phyloP scores from a whole-genome alignment of 1,284 basidiomycete species.

The Trametes pubescens region DNA sequence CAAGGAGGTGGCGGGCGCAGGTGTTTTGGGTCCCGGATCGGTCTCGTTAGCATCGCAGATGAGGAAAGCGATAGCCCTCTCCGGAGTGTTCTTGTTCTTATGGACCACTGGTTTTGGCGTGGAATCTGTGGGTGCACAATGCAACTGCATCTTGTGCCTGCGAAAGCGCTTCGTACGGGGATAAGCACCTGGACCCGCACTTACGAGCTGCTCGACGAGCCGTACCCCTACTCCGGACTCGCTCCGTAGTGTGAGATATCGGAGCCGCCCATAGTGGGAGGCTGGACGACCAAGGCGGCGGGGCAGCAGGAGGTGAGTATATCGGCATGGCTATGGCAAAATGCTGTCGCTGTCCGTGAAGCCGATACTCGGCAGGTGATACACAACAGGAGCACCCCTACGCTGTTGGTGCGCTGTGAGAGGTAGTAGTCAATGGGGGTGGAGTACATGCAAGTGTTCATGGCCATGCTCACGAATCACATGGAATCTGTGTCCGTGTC shows the following conservation, averaged over 20 bases:
- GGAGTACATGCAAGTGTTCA: conserved; percentile 29
- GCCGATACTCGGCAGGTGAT: conserved; percentile 57
- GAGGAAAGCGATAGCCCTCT: conserved; percentile 26
- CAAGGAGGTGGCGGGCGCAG: conserved; percentile 25
- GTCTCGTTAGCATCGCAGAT: conserved; percentile 23
- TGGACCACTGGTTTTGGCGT: conserved; percentile 51
- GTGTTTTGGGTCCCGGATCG: conserved; percentile 26
- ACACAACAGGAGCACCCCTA: conserved; percentile 61
- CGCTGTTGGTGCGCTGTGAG: conserved; percentile 57
- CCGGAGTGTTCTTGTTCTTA: conserved; percentile 35
- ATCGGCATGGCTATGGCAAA: conserved; percentile 33
- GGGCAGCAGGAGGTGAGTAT: conserved; percentile 32
- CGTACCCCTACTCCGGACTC: conserved; percentile 19
- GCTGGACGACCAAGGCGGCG: conserved; percentile 41
- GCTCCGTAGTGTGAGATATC: conserved; percentile 9
- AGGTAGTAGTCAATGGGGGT: conserved; percentile 41
- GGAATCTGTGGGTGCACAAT: conserved; percentile 50
- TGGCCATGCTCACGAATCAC: conserved; percentile 33
- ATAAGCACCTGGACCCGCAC: conserved; percentile 36
- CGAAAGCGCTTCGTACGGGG: conserved; percentile 41
- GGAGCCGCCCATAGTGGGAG: conserved; percentile 38
- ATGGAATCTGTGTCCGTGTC: conserved; percentile 23
- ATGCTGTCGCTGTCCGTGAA: conserved; percentile 23
- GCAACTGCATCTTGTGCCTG: conserved; percentile 42
- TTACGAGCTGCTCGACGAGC: conserved; percentile 43